phyloP scores from a whole-genome alignment of 306 rosid genomes.

The Sphenostylis stenocarpa region DNA sequence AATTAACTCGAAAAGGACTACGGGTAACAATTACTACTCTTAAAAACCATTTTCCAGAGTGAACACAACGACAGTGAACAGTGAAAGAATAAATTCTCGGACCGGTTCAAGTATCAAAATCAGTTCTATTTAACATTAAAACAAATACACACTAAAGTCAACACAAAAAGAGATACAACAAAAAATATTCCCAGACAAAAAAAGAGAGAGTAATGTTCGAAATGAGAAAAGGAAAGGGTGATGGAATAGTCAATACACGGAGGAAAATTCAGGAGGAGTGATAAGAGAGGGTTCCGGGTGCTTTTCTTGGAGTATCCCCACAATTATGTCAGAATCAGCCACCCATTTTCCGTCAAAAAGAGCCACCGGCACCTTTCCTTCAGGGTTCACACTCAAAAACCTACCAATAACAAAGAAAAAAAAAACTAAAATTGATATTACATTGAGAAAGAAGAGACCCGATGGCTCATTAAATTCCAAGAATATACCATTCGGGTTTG shows the following conservation, averaged over 20 bases:
- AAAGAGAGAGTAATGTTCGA: background rate
- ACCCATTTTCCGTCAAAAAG: slow-evolving; percentile 84
- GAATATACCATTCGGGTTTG: slow-evolving; percentile 69
- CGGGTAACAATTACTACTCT: background rate
- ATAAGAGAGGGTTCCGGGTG: slow-evolving; percentile 65
- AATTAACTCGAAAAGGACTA: background rate
- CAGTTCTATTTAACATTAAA: background rate
- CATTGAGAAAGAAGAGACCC: background rate
- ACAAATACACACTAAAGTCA: background rate
- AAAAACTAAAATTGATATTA: background rate
- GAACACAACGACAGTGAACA: background rate
- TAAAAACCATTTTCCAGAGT: background rate
- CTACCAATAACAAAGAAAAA: slow-evolving; percentile 37
- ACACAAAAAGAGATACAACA: background rate
- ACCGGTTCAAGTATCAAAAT: background rate
- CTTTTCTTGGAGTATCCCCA: slow-evolving; percentile 66
- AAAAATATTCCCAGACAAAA: background rate
- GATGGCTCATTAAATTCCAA: background rate
- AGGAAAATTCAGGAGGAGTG: slow-evolving; percentile 63
- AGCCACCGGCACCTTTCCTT: slow-evolving; percentile 82
- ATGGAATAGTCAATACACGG: slow-evolving; percentile 57
- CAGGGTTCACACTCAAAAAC: slow-evolving; percentile 75
- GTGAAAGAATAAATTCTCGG: background rate
- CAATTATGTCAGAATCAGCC: slow-evolving; percentile 86
- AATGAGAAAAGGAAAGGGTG: slow-evolving; percentile 12